Evolutionary conservation across 129 eudicot species (phyloP), one percentile per base, ranked within the genome.

Genomic region (Calendula officinalis): DNA sequence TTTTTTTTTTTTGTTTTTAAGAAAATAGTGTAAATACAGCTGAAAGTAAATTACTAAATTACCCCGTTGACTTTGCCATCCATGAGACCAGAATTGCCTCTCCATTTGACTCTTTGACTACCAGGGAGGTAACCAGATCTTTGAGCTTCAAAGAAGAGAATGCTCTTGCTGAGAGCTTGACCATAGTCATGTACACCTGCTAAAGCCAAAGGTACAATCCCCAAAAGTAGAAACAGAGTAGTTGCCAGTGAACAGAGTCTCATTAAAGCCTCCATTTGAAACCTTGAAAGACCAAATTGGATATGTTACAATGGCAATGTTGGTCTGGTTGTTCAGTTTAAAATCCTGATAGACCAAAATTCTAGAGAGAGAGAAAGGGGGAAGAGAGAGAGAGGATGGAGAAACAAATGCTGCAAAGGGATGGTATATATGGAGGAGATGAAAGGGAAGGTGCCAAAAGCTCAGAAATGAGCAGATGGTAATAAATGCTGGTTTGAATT

Each of bases 111-210:
- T 36, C 96, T 80, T 58, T 89, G 96, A 52, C 48, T 77, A 50
- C 60, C 60, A 11, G 94, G 94, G 48, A 89, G 79, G 58, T 77
- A 77, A 64, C 96, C 96, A 63, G 94, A 89, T 82, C 94, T 85
- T 76, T 89, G 96, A 70, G 96, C 94, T 73, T 89, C 96, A 68
- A 80, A 89, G 58, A 85, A 89, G 50, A 89, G 77, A 72, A 89
- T 66, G 84, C 94, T 78, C 74, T 82, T 82, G 34, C 79, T 77
- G 0, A 92, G 78, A 56, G 98, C 98, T 55, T 88, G 71, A 9
- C 85, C 83, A 77, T 92, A 92, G 68, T 92, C 66, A 75, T 91
- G 98, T 36, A 3, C 71, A 32, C 88, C 85, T 48, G 78, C 96
- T 59, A 87, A 53, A 65, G 87, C 85, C 77, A 70, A 67, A 43